Evolutionary conservation across 2,329 filamentous ascomycete species (phyloP), one percentile per base, ranked within the genome.

Genomic region (Botrytis fragariae): DNA sequence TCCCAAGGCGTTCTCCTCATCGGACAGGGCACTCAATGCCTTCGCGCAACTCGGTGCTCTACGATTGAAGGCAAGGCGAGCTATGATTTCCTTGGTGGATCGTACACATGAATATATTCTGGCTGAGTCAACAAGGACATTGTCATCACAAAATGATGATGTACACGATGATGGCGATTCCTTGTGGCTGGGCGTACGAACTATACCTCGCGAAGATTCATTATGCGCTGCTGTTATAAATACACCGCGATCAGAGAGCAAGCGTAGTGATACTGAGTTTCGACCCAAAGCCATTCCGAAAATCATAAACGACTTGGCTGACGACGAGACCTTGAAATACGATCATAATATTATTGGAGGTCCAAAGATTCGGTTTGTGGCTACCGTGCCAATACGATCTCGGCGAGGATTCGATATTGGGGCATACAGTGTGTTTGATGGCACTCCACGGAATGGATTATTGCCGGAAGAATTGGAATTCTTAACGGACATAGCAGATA

Each of bases 401-500:
- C 75, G 75, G 10, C 73, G 69, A 32, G 78, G 77, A 39, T 73
- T 79, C 22, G 78, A 78, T 35, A 79, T 79, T 51, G 78, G 78
- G 1, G 76, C 77, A 64, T 75, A 79, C 4, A 79, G 77, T 72
- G 85, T 91, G 8, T 82, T 90, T 6, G 89, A 91, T 76, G 85
- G 87, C 48, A 82, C 83, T 22, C 86, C 88, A 0, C 86, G 88
- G 25, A 77, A 85, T 60, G 87, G 86, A 0, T 78, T 92, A 18
- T 82, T 83, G 20, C 75, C 81, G 0, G 83, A 84, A 22, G 85
- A 89, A 72, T 75, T 86, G 2, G 83, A 84, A n/a, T 89, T 88
- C 67, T 82, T 92, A 78, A 85, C 86, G 61, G 87, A 87, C 42
- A 84, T 91, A 80, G 82, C 86, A 1, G 82, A 82, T 42, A 86